phyloP scores from a whole-genome alignment of 2,329 filamentous ascomycete species.

The Xylaria digitata region DNA sequence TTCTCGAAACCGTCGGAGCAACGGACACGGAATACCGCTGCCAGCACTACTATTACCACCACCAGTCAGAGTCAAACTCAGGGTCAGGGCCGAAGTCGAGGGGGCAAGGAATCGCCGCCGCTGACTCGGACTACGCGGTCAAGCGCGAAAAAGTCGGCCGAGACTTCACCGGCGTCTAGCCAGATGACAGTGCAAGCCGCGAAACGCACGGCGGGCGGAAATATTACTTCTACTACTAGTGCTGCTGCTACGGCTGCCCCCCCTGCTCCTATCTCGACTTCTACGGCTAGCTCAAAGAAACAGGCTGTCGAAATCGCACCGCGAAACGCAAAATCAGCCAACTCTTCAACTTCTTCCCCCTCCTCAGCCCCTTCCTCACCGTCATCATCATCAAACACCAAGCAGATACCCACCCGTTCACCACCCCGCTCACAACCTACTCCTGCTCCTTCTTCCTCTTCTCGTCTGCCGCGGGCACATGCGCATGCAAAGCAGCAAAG shows the following conservation, averaged over 20 bases:
- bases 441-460: slow-evolving; percentile 9
- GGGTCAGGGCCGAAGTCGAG: slow-evolving; percentile 10
- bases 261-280: background rate
- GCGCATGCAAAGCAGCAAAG: slow-evolving; percentile 59
- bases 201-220: slow-evolving; percentile 31
- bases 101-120: slow-evolving; percentile 15
- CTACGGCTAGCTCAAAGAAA: slow-evolving; percentile 14
- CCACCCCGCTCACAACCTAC: slow-evolving; percentile 20
- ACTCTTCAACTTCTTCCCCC: slow-evolving; percentile 7
- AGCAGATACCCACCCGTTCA: slow-evolving; percentile 10
- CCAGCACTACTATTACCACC: background rate
- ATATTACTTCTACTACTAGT: background rate
- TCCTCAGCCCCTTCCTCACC: background rate
- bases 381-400: slow-evolving; percentile 9
- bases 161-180: slow-evolving; percentile 28
- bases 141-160: slow-evolving; percentile 33
- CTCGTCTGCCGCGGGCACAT: slow-evolving; percentile 51
- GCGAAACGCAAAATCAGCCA: slow-evolving; percentile 1
- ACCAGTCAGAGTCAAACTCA: no score
- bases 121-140: slow-evolving; percentile 23
- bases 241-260: background rate
- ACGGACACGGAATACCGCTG: background rate
- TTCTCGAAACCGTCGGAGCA: slow-evolving; percentile 47
- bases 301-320: background rate
- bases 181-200: slow-evolving; percentile 12